Evolutionary conservation across 208 protist genomes (phyloP).

Genomic region (Spironucleus salmonicida): DNA sequence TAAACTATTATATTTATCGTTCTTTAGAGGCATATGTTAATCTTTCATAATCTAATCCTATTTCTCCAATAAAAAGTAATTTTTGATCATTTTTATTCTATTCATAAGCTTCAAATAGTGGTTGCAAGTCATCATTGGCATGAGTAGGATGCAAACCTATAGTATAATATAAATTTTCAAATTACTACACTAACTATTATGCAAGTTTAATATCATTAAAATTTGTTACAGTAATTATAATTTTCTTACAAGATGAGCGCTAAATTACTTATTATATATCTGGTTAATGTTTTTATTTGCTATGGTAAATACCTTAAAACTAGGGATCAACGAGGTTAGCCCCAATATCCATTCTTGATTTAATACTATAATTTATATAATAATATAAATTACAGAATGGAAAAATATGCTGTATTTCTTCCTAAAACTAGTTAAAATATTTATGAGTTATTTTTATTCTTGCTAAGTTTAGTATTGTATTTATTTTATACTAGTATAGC

Average conservation of each 20-base stretch:
- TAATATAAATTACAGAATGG: too few relatives aligned
- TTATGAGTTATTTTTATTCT: too few relatives aligned
- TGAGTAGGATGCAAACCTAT: slow-evolving; percentile 16
- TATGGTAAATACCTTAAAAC: neutral
- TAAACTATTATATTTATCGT: neutral
- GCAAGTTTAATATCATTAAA: neutral
- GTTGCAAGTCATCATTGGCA: too few relatives aligned
- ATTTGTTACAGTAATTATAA: slow-evolving; percentile 1
- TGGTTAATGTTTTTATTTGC: neutral
- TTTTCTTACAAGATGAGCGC: neutral
- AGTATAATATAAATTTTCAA: neutral
- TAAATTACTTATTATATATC: neutral
- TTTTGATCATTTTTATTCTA: neutral
- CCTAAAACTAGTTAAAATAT: too few relatives aligned
- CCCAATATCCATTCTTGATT: slow-evolving; percentile 15
- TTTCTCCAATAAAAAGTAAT: neutral
- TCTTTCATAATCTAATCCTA: slow-evolving; percentile 14
- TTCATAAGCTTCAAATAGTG: neutral
- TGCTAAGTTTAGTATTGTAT: too few relatives aligned
- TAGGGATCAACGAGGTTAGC: neutral
- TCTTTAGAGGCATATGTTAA: neutral
- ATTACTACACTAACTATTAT: neutral
- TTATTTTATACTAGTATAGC: too few relatives aligned
- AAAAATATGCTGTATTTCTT: too few relatives aligned
- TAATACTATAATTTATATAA: too few relatives aligned